Evolutionary conservation across 164 flowering plant species (phyloP).

Genomic region (Umbellularia californica): DNA sequence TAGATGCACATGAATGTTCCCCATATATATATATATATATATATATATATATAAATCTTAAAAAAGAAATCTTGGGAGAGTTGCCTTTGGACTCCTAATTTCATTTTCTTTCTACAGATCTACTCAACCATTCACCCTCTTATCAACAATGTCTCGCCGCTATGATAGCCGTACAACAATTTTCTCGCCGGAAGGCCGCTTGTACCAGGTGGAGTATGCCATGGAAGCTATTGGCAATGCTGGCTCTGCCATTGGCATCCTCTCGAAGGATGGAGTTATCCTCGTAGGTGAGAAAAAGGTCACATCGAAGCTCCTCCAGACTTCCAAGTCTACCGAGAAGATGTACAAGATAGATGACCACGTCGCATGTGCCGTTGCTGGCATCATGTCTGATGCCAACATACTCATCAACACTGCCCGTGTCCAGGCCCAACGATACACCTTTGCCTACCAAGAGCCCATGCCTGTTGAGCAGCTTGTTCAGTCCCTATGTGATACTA

Average conservation of each 20-base stretch:
- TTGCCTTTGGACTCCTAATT: no score
- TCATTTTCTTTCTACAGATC: no score
- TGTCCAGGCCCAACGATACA: slow-evolving; percentile 20
- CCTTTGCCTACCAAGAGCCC: slow-evolving; percentile 16
- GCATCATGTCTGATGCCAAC: slow-evolving; percentile 25
- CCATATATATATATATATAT: no score
- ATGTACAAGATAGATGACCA: slow-evolving; percentile 24
- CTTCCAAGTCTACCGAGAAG: slow-evolving; percentile 20
- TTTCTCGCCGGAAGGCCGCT: slow-evolving; percentile 26
- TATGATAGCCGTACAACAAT: slow-evolving; percentile 22
- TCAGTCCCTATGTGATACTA: slow-evolving; percentile 17
- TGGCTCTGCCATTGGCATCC: slow-evolving; percentile 21
- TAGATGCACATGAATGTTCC: no score
- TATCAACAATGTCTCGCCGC: slow-evolving; percentile 16
- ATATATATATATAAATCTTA: no score
- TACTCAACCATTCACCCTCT: no score
- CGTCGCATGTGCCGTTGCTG: slow-evolving; percentile 21
- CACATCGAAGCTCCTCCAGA: slow-evolving; percentile 23
- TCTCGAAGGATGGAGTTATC: slow-evolving; percentile 20
- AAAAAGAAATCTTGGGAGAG: no score
- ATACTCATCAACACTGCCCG: slow-evolving; percentile 21
- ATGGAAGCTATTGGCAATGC: slow-evolving; percentile 27
- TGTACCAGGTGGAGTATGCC: slow-evolving; percentile 26
- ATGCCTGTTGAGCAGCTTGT: slow-evolving; percentile 23
- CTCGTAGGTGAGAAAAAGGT: slow-evolving; percentile 24